Conservation (phyloP, 2,329 filamentous ascomycete genomes). For the Epichloe uncinata region DNA sequence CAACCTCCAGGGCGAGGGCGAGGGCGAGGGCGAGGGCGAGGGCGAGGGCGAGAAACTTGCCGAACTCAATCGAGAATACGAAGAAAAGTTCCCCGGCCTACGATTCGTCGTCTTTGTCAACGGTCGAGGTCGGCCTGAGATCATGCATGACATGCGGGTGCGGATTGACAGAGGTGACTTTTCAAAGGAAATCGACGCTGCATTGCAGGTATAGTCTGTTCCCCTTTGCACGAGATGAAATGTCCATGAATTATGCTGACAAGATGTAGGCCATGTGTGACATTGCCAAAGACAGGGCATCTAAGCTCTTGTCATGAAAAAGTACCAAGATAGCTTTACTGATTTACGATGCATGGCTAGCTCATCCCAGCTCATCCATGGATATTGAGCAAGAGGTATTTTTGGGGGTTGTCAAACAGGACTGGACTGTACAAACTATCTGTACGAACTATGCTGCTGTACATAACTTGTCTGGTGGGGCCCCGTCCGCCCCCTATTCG, state of each 20-base stretch:
- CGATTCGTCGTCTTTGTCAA: constrained; percentile 91
- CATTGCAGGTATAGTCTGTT: constrained; percentile 46
- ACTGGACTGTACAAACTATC: too few species aligned
- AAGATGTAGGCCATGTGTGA: constrained; percentile 67
- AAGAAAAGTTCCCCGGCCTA: constrained; percentile 66
- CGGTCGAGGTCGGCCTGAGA: constrained; percentile 55
- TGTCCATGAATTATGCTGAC: constrained; percentile 9
- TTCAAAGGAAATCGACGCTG: constrained; percentile 54
- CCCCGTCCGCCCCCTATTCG: too few species aligned
- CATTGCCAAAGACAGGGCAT: constrained; percentile 69
- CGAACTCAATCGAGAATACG: constrained; percentile 63
- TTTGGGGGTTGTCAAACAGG: too few species aligned
- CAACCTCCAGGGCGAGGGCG: constrained; percentile 48
- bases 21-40: constrained; percentile 37
- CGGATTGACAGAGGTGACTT: constrained; percentile 59
- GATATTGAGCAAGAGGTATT: too few species aligned
- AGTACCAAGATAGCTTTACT: neutral
- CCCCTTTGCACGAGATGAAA: neutral
- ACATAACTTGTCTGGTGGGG: too few species aligned
- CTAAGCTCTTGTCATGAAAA: constrained; percentile 35
- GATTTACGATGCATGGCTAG: too few species aligned
- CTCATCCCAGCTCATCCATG: too few species aligned
- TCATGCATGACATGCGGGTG: constrained; percentile 70
- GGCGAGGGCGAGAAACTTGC: constrained; percentile 47
- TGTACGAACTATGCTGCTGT: too few species aligned